Base-by-base conservation (phyloP, 768 basidiomycete genomes). In the Trametes sanguinea region DNA sequence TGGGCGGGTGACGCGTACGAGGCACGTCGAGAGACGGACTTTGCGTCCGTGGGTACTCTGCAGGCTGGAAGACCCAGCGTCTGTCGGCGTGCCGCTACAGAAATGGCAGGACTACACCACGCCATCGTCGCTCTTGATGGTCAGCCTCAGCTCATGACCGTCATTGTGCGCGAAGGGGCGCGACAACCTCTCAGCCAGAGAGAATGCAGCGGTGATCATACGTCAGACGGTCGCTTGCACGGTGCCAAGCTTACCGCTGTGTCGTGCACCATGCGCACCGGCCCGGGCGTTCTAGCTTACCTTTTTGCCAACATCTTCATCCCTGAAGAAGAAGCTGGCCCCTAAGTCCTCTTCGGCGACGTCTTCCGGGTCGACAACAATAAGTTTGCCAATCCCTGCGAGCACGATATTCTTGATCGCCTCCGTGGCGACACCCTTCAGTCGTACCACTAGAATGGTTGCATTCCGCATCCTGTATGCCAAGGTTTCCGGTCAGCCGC, bases 351-450 rank as follows among this genome's bases (percentile, higher is more conserved):
- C 88, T 72, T 89, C 87, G 17, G 78, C 71, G 37, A 99, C 92
- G 11, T 82, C 77, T 64, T 85, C 87, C 22, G 80, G 79, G 76
- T 99, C 97, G 67, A 92, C 82, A 43, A 98, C 82, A 62, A 97
- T 79, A 63, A 99, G 77, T 72, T 85, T 88, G 29, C 97, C 97
- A 58, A 99, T 92, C 43, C 97, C 97, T 9, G 97, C 92, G 50
- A 99, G 83, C 16, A 98, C 96, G 71, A 99, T 90, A 72, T 99
- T 99, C 77, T 98, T 99, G 75, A 98, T 90, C 14, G 89, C 85
- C 73, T 99, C 97, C 6, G 94, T 94, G 43, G 97, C 94, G 42
- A 90, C 83, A 3, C 94, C 93, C 46, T 84, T 83, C 44, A 97
- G 80, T 40, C 84, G 85, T 17, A 95, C 77, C 39, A 98, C 82